Conservation (phyloP, 2,329 filamentous ascomycete species). For the Colletotrichum somersetense region DNA sequence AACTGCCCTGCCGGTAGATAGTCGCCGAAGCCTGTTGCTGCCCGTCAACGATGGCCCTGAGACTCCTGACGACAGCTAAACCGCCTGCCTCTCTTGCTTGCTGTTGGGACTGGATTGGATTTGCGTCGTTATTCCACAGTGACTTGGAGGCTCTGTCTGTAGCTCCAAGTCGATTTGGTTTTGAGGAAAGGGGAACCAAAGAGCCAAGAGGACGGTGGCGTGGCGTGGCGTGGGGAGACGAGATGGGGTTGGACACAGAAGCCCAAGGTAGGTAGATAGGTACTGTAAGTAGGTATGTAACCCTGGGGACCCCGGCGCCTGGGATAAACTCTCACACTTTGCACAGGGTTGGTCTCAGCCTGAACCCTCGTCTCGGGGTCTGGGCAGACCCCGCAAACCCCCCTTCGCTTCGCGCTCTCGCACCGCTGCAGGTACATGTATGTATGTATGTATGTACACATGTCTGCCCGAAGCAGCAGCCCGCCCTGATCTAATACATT, state of each 20-base stretch:
- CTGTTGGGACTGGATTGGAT: neutral
- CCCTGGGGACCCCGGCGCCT: conserved; percentile 14
- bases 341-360: conserved; percentile 9
- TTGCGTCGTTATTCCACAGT: neutral
- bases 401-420: neutral
- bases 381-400: neutral
- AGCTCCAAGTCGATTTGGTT: neutral
- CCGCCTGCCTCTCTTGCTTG: neutral
- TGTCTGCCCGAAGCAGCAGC: neutral
- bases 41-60: conserved; percentile 3
- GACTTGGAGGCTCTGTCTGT: conserved; percentile 11
- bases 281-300: no score
- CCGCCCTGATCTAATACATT: conserved; percentile 14
- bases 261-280: no score
- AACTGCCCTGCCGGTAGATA: neutral
- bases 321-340: conserved; percentile 13
- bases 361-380: conserved; percentile 26
- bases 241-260: no score
- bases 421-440: no score
- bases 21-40: conserved; percentile 5
- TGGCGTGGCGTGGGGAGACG: neutral
- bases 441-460: neutral
- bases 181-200: neutral
- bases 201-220: neutral
- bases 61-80: conserved; percentile 6